Evolutionary conservation across 2,329 filamentous ascomycete species (phyloP), one percentile per base, ranked within the genome.

Genomic region (Grosmannia clavigera): DNA sequence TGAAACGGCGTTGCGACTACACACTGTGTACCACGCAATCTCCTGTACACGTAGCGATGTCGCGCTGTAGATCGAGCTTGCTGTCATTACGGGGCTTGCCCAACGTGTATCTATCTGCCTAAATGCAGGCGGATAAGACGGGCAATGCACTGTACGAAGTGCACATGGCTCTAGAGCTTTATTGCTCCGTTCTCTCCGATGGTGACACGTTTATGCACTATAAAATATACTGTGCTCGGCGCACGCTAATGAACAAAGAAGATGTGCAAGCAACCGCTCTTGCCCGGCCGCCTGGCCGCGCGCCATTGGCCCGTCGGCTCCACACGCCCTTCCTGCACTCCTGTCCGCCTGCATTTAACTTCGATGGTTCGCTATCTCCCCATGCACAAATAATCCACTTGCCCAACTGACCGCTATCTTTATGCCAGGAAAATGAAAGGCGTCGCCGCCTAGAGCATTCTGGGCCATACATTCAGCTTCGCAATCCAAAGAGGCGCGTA

Each of bases 301-400:
- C 50, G 29, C 38, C 11, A 63, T 63, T 63, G 61, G 61, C 55
- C 59, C 25, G 50, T 19, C 50, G 14, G 54, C 33, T 22, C 61
- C 61, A 61, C 59, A 46, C 57, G 55, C 29, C 55, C 57, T 35
- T 58, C 10, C 62, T 62, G 60, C 58, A 60, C 62, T 63, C 60
- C 62, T 60, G 31, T 59, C 58, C 50, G 58, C 62, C 60, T 63
- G 62, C 62, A 63, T 58, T 50, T 10, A 7, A 31, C 6, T 35
- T 19, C 40, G 5, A 53, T 52, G 56, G 46, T 58, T 51, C 46
- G 14, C 48, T 58, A 22, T 19, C 12, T 11, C 27, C 22, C 14
- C 51, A 35, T 33, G 51, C 51, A 22, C 51, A 19, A 7, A 9
- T 55, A 12, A 9, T 27, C 33, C 54, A 22, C 54, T 52, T 52